Base-by-base conservation (phyloP, 2,329 filamentous ascomycete species). In the Diplodia corticola region DNA sequence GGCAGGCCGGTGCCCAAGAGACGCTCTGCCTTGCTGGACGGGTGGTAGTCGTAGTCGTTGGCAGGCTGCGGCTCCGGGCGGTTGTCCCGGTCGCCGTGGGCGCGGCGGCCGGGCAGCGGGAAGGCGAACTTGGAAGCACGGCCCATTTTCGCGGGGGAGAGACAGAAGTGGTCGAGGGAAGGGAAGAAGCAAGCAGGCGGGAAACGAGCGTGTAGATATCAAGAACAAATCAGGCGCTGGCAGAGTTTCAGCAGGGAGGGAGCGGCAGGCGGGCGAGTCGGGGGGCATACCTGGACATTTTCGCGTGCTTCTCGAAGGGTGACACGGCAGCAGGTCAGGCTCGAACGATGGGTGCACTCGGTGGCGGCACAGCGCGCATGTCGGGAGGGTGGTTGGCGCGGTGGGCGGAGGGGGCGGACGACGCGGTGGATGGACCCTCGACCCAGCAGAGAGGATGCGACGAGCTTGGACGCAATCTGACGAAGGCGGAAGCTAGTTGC, bases 1-100 rank as follows among this genome's bases (percentile, higher is more conserved):
- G 75, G 70, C 33, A 74, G 69, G 51, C 73, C 69, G 15, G 76
- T 77, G 48, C 77, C 77, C 20, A 79, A 73, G 50, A 79, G 69
- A 44, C 74, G 73, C 66, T 78, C 75, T 54, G 76, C 77, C 69
- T 79, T 79, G 48, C n/a, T 26, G 33, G 61, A 48, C n/a, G 53
- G 61, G 20, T 28, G 48, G n/a, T 10, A 13, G 28, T 49, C 44
- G 13, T 63, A 26, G 59, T 49, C 59, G 26, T 26, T 44, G 12
- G 26, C 22, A 0, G 28, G 10, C 2, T 24, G 17, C 0, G 37
- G 28, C 9, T 64, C 61, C 48, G 2, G 22, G 33, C 33, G 35
- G 20, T 22, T 15, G 22, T 73, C 69, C 30, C 54, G 44, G 55
- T 72, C 73, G 49, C 66, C 63, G 61, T 70, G 71, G 54, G 70